Evolutionary conservation across 331 rosid species (phyloP), one percentile per base, ranked within the genome.

Genomic region (Erythrophleum ivorense): DNA sequence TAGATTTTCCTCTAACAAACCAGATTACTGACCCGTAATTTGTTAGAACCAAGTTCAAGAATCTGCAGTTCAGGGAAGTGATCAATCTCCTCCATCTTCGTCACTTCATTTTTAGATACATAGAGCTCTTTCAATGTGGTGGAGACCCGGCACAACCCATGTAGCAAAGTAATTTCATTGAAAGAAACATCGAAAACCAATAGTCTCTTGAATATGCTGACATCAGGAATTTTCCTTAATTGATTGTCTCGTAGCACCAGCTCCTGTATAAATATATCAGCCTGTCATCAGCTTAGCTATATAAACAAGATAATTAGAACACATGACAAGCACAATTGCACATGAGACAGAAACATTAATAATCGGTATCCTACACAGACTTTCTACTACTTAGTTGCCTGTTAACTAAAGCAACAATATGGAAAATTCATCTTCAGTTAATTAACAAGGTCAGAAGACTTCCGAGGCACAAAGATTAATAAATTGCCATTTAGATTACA

Each of bases 11-110:
- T 33, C 6, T 0, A 46, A 13, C 46, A 12, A 59, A 69, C 64
- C 15, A 71, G 58, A 84, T 64, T 33, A 77, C 92, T 80, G 72
- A 94, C 99, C 95, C 97, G 90, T 65, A 94, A 80, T 85, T 87
- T 86, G 76, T 94, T 96, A 73, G 97, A 96, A 52, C 99, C 98
- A 7, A 96, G 98, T 86, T 96, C 98, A 18, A 94, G 98, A 86
- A 96, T 88, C 65, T 50, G 92, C 79, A 96, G 84, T 31, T 91
- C 85, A 71, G 78, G 88, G 66, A 96, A 87, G 79, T 96, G 98
- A 9, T 92, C 95, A 41, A 96, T 87, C 85, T 96, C 97, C 81
- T 96, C 98, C 1, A 94, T 92, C 88, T 87, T 88, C 0, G 82
- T 11, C 52, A 96, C 92, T 84, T 96, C 97, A 78, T 96, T 94